Conservation (phyloP, 1,284 basidiomycete species). For the Hortiboletus rubellus region DNA sequence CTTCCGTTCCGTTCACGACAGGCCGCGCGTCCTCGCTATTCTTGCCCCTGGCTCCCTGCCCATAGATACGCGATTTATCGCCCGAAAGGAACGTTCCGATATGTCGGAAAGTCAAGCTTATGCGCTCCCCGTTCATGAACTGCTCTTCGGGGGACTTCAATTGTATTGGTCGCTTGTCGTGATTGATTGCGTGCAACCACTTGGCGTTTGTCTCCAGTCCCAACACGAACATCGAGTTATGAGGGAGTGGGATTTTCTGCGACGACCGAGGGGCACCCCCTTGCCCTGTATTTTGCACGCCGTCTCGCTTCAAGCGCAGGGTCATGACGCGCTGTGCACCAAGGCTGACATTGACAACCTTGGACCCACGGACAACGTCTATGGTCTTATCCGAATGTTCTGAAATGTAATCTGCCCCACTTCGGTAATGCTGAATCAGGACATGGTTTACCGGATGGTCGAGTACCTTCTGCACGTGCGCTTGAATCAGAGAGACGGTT, state of each 20-base stretch:
- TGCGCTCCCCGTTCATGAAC: constrained; percentile 57
- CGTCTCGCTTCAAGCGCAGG: constrained; percentile 61
- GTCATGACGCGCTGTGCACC: constrained; percentile 74
- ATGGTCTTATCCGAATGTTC: constrained; percentile 83
- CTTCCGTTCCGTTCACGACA: constrained; percentile 52
- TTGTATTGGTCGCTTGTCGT: constrained; percentile 60
- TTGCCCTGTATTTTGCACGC: constrained; percentile 19
- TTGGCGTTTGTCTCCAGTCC: constrained; percentile 65
- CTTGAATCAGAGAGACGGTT: constrained; percentile 61
- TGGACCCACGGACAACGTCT: constrained; percentile 67
- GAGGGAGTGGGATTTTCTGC: constrained; percentile 67
- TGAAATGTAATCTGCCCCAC: constrained; percentile 74
- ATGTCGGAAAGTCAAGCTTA: constrained; percentile 73
- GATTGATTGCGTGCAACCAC: constrained; percentile 71
- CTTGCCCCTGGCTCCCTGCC: constrained; percentile 68
- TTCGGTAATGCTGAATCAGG: constrained; percentile 74
- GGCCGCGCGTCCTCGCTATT: constrained; percentile 47
- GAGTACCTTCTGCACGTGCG: constrained; percentile 54
- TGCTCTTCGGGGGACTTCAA: constrained; percentile 56
- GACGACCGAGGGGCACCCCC: constrained; percentile 38
- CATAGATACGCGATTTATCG: constrained; percentile 55
- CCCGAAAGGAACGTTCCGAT: constrained; percentile 70
- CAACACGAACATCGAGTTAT: constrained; percentile 78
- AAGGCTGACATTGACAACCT: constrained; percentile 73
- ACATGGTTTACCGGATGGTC: constrained; percentile 73